Evolutionary conservation across 176 grass and related monocot species (phyloP).

Genomic region (Leersia perrieri): DNA sequence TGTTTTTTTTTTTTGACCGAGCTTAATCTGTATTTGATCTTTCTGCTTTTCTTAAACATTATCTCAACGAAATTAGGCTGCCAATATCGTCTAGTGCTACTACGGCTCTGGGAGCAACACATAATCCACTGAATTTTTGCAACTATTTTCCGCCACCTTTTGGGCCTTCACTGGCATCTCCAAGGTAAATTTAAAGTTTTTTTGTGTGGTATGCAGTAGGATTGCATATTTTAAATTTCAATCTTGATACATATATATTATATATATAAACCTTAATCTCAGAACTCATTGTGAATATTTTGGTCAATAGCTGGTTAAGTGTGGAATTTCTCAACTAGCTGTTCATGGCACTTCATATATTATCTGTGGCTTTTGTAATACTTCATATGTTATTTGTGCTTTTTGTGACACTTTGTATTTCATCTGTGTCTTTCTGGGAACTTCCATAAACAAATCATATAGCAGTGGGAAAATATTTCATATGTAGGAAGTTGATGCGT

Average conservation of each 20-base stretch:
- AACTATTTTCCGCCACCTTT: conserved; percentile 48
- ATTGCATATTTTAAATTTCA: conserved; percentile 16
- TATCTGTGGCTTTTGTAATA: background rate
- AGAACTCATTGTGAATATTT: conserved; percentile 12
- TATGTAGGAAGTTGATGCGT: background rate
- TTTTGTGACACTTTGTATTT: background rate
- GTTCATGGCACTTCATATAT: too few species aligned
- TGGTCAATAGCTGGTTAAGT: background rate
- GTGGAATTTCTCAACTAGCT: background rate
- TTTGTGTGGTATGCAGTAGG: background rate
- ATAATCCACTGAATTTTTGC: conserved; percentile 47
- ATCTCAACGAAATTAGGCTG: conserved; percentile 39
- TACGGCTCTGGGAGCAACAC: conserved; percentile 40
- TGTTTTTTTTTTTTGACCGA: too few species aligned
- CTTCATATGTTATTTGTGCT: background rate
- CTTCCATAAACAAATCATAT: background rate
- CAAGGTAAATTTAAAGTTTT: conserved; percentile 28
- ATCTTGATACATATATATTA: background rate
- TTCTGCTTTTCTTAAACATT: background rate
- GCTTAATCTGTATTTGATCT: conserved; percentile 12
- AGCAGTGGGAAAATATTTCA: background rate
- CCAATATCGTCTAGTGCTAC: conserved; percentile 37
- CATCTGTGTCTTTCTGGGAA: background rate
- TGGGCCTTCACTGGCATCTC: conserved; percentile 33
- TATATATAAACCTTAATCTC: conserved; percentile 16